Conservation (phyloP, 148 eudicot species). For the Rhododendron henanense region DNA sequence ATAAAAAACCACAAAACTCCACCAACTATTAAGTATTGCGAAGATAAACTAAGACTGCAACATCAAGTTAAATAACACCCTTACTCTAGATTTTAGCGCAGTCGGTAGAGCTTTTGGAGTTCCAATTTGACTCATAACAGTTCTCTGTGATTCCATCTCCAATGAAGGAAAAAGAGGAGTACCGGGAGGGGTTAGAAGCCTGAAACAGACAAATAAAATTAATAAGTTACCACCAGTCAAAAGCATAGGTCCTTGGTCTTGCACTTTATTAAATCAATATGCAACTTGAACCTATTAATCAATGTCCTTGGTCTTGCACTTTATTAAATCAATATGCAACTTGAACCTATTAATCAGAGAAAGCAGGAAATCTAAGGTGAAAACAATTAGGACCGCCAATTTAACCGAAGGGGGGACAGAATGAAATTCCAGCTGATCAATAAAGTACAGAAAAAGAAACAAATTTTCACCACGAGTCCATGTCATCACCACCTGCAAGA, state of each 20-base stretch:
- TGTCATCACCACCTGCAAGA: neutral
- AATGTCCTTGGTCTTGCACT: neutral
- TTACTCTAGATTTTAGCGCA: conserved; percentile 67
- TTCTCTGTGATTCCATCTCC: conserved; percentile 54
- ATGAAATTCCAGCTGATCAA: neutral
- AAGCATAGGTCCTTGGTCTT: neutral
- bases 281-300: neutral
- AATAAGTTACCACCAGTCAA: conserved; percentile 1
- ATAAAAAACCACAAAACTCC: neutral
- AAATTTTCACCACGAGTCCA: neutral
- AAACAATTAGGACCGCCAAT: neutral
- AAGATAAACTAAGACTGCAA: neutral
- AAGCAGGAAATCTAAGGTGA: neutral
- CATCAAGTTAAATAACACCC: conserved; percentile 16
- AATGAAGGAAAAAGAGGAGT: conserved; percentile 64
- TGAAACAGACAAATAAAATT: conserved; percentile 24
- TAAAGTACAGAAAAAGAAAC: neutral
- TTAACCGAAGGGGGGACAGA: neutral
- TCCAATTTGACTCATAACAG: conserved; percentile 40
- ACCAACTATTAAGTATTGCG: conserved; percentile 4
- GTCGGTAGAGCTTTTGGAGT: conserved; percentile 54
- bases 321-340: neutral
- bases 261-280: neutral
- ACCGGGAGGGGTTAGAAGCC: conserved; percentile 85
- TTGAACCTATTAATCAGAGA: neutral